Evolutionary conservation across 2,329 filamentous ascomycete species (phyloP), one percentile per base, ranked within the genome.

Genomic region (Ophiocordyceps sinensis): DNA sequence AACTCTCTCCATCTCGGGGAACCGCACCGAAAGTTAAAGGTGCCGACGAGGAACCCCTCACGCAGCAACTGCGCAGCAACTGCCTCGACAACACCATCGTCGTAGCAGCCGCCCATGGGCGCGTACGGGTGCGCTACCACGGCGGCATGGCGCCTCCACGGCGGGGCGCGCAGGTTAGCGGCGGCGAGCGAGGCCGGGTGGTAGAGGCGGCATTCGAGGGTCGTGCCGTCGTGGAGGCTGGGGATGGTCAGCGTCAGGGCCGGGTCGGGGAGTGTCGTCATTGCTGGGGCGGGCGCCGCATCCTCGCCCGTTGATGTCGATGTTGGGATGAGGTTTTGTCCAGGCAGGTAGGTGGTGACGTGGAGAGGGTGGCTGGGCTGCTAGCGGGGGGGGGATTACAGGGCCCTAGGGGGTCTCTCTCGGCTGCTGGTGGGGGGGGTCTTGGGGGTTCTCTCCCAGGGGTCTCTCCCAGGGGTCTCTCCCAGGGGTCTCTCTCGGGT

Each of bases 81-180:
- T 9, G 76, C 66, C n/a, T 75, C 68, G 1, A 96, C 81, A 1
- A 94, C 70, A 0, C 75, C 73, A 55, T 96, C 88, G 56, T 96
- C 85, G 55, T 79, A 91, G 58, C 68, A 79, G 5, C 89, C 91
- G 5, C 91, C 91, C 40, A 96, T 66, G 0, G 85, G 80, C 29
- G 85, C 86, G 56, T 96, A 96, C 0, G 91, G 89, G 59, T 96
- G 91, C 12, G 88, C 88, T 32, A 96, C 65, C 4, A 94, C 67
- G 37, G 71, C 73, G 14, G 67, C 69, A 47, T 76, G 63, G 38
- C 62, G 63, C 35, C 49, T 54, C 71, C 71, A 75, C 39, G 57
- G 50, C 28, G 56, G 54, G 12, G 60, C 52, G 34, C 43, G 47
- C 7, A 52, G 48, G 19, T 51, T 58, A 41, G 39, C 55, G 38